Base-by-base conservation (phyloP, 768 basidiomycete species). In the Galerina marginata region DNA sequence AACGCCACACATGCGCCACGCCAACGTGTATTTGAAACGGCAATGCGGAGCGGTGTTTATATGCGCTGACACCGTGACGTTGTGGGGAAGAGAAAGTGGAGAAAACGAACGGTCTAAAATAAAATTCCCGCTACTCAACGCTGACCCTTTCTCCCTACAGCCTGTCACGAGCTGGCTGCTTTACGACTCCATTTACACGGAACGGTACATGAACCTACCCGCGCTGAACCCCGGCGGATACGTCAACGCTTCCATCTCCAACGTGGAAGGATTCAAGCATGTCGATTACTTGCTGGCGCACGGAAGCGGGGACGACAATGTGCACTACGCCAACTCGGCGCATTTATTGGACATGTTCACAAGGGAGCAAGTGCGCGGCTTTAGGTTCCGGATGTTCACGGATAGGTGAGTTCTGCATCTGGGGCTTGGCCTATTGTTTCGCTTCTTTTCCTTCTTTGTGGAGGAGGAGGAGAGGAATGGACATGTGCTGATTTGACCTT, bases 221-320 rank as follows among this genome's bases (percentile, higher is more conserved):
- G 72, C 80, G 14, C 75, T 84, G 9, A 98, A 99, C 72, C 84
- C 84, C 0, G 86, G 79, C 0, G 97, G 97, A n/a, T 99, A 99
- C 78, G 75, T 90, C 65, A 93, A 90, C 49, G 91, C 92, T 15
- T 92, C 93, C 0, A 90, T 99, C 56, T 88, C 90, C 57, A 88
- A 93, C 69, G 94, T 97, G 50, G 89, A 89, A 9, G 94, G 89
- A 3, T 99, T 99, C 81, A 77, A 84, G 63, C 79, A 91, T 58
- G 82, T 89, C 33, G 85, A 94, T 64, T 99, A 85, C 72, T 73
- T 96, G 51, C 85, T 98, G 54, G 92, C 91, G 9, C 96, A 98
- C 68, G 97, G 97, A 33, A 94, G 89, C 65, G 96, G 90, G 9
- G 96, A 99, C 71, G 96, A 99, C 72, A 99, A 99, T 69, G 95